Percentiles rank a stretch among this genome's conserved stretches.
Conservation (phyloP, 2,329 filamentous ascomycete species). For the Fusarium nurragi region DNA sequence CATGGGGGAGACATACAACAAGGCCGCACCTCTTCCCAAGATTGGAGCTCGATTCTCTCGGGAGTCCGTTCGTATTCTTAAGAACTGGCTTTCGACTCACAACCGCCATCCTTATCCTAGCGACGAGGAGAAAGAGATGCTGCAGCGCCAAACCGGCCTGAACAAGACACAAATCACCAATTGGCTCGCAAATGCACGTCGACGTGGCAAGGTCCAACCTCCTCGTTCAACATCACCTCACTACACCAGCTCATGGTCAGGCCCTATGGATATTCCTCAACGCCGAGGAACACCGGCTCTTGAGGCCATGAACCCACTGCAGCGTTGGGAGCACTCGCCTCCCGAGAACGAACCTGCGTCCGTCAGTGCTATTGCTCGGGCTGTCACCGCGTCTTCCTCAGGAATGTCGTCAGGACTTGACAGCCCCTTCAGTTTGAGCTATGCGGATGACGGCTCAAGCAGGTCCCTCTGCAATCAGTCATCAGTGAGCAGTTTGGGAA, state of each 20-base stretch:
- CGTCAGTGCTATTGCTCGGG: slow-evolving; percentile 66
- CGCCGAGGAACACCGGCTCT: slow-evolving; percentile 64
- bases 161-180: slow-evolving; percentile 87
- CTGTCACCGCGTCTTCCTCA: slow-evolving; percentile 64
- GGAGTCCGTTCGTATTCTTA: slow-evolving; percentile 81
- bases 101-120: slow-evolving; percentile 86
- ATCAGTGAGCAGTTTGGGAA: slow-evolving; percentile 68
- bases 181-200: slow-evolving; percentile 90
- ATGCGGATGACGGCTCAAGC: slow-evolving; percentile 69
- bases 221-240: slow-evolving; percentile 76
- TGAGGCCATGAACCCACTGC: slow-evolving; percentile 65
- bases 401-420: slow-evolving; percentile 63
- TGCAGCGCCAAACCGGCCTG: slow-evolving; percentile 82
- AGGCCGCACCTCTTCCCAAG: slow-evolving; percentile 60
- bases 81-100: slow-evolving; percentile 85
- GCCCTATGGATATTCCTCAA: slow-evolving; percentile 78
- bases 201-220: slow-evolving; percentile 79
- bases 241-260: slow-evolving; percentile 65
- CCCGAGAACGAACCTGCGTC: slow-evolving; percentile 69
- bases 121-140: slow-evolving; percentile 83
- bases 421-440: slow-evolving; percentile 66
- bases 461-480: slow-evolving; percentile 68
- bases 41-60: slow-evolving; percentile 80
- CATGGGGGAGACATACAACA: slow-evolving; percentile 43
- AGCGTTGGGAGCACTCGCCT: slow-evolving; percentile 68